phyloP scores from a whole-genome alignment of 2,329 filamentous ascomycete genomes.

The Phaeosphaeria sp. region DNA sequence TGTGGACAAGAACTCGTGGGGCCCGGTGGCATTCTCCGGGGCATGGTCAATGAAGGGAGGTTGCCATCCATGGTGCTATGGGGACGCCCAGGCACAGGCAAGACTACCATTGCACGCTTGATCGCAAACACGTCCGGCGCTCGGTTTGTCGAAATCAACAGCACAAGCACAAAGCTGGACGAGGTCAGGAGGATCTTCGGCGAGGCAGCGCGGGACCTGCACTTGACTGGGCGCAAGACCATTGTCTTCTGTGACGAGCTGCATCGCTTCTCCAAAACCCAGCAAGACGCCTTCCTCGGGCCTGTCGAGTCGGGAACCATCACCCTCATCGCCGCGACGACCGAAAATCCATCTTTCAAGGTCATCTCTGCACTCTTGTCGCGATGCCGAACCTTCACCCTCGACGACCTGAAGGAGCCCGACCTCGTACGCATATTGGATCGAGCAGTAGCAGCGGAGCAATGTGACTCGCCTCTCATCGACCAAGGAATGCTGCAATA shows the following conservation, averaged over 20 bases:
- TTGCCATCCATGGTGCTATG: slow-evolving; percentile 97
- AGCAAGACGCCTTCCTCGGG: slow-evolving; percentile 93
- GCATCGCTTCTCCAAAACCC: slow-evolving; percentile 86
- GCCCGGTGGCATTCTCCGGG: slow-evolving; percentile 79
- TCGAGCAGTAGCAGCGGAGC: slow-evolving; percentile 73
- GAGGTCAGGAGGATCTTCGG: slow-evolving; percentile 93
- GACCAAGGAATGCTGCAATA: slow-evolving; percentile 80
- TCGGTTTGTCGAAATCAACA: slow-evolving; percentile 75
- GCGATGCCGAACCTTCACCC: slow-evolving; percentile 87
- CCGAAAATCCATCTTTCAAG: slow-evolving; percentile 95
- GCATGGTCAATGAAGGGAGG: slow-evolving; percentile 82
- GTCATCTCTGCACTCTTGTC: slow-evolving; percentile 87
- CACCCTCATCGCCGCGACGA: slow-evolving; percentile 92
- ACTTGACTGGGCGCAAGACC: slow-evolving; percentile 84
- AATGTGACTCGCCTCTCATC: slow-evolving; percentile 64
- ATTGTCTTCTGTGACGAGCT: slow-evolving; percentile 99
- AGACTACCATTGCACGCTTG: slow-evolving; percentile 90
- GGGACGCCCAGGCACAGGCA: slow-evolving; percentile 81
- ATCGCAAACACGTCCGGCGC: slow-evolving; percentile 74
- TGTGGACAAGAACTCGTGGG: slow-evolving; percentile 93
- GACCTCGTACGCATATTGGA: slow-evolving; percentile 76
- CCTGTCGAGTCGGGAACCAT: slow-evolving; percentile 91
- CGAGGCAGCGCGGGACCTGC: slow-evolving; percentile 80
- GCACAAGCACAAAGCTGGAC: slow-evolving; percentile 82
- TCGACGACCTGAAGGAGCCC: slow-evolving; percentile 74